Percentiles rank a stretch among this genome's conserved stretches.
Evolutionary conservation across 2,329 filamentous ascomycete genomes (phyloP).

Genomic region (Neonectria punicea): DNA sequence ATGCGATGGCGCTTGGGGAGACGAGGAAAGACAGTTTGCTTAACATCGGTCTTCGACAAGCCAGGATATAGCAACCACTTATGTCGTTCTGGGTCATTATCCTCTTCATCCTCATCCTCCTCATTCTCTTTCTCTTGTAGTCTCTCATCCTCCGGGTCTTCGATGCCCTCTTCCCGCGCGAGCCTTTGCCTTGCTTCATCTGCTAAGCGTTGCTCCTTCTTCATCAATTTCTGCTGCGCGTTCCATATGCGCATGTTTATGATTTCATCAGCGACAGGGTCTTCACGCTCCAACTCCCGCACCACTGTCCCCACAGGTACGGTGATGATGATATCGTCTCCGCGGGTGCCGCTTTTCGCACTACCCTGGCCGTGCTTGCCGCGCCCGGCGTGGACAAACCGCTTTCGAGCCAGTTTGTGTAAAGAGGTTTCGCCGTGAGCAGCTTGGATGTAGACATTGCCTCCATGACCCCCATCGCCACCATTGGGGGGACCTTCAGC

Average conservation of each 20-base stretch:
- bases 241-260: slow-evolving; percentile 48
- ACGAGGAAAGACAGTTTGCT: slow-evolving; percentile 59
- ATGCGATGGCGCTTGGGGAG: slow-evolving; percentile 63
- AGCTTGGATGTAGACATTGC: slow-evolving; percentile 94
- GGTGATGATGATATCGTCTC: slow-evolving; percentile 86
- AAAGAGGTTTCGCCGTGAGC: slow-evolving; percentile 90
- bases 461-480: slow-evolving; percentile 91
- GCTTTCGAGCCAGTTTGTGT: slow-evolving; percentile 86
- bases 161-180: slow-evolving; percentile 11
- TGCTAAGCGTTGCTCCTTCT: slow-evolving; percentile 45
- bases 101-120: slow-evolving; percentile 53
- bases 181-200: slow-evolving; percentile 47
- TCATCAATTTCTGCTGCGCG: slow-evolving; percentile 47
- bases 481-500: slow-evolving; percentile 92
- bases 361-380: slow-evolving; percentile 85
- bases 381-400: slow-evolving; percentile 77
- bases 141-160: slow-evolving; percentile 19
- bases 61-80: slow-evolving; percentile 92
- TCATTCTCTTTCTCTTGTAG: slow-evolving; percentile 29
- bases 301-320: slow-evolving; percentile 95
- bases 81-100: slow-evolving; percentile 63
- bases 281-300: slow-evolving; percentile 80
- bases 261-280: slow-evolving; percentile 77
- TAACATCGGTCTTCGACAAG: slow-evolving; percentile 75
- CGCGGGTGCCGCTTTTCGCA: slow-evolving; percentile 77